phyloP scores from a whole-genome alignment of 305 asterid genomes.

The Vinca major region DNA sequence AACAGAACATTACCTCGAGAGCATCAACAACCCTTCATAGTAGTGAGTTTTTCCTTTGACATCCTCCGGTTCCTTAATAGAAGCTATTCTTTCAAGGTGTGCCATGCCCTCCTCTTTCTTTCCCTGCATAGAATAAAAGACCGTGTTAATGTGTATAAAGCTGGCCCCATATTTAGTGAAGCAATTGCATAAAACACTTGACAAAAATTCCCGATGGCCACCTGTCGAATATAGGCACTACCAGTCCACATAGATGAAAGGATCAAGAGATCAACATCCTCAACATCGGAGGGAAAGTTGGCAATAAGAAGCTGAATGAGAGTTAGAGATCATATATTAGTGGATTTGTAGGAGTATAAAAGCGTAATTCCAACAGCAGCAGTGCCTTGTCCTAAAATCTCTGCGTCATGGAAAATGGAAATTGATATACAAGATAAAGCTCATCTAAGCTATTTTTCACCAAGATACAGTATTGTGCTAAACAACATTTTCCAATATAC shows the following conservation, averaged over 20 bases:
- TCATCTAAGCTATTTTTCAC: not conserved
- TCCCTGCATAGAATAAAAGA: slow-evolving; percentile 32
- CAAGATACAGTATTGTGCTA: not conserved
- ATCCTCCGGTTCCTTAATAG: slow-evolving; percentile 60
- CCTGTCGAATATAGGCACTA: slow-evolving; percentile 58
- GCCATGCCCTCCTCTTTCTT: slow-evolving; percentile 53
- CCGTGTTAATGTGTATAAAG: slow-evolving; percentile 3
- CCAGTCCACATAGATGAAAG: slow-evolving; percentile 81
- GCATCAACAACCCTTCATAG: slow-evolving; percentile 58
- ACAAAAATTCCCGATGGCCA: slow-evolving; percentile 13
- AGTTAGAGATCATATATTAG: slow-evolving; percentile 4
- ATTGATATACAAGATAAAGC: not conserved
- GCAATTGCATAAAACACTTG: not conserved
- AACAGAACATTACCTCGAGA: slow-evolving; percentile 43
- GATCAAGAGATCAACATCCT: slow-evolving; percentile 65
- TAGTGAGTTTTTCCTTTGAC: slow-evolving; percentile 60
- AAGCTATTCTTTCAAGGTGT: slow-evolving; percentile 66
- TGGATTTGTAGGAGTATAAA: not conserved
- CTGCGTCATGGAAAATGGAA: not conserved
- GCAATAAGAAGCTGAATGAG: slow-evolving; percentile 45
- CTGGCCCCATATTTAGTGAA: not conserved
- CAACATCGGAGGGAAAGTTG: slow-evolving; percentile 47
- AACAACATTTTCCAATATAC: not conserved
- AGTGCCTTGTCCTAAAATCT: slow-evolving; percentile 1
- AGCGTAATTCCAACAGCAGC: not conserved